Evolutionary conservation across 169 alveolate genomes (phyloP).

Genomic region (Plasmodium billcollinsi): DNA sequence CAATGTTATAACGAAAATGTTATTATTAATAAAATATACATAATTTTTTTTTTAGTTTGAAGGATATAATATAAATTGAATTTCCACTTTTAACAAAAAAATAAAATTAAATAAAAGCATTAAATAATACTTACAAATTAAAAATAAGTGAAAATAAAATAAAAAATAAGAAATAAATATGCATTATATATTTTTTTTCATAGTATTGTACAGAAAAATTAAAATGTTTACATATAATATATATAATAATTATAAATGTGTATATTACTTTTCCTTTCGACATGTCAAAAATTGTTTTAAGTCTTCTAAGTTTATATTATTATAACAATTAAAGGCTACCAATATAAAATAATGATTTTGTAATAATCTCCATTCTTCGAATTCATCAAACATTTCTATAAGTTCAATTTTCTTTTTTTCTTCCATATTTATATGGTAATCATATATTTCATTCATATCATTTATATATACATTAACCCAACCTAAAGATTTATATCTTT

Average conservation of each 20-base stretch:
- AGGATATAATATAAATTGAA: too few relatives aligned
- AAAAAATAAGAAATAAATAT: neutral
- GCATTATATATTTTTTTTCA: neutral
- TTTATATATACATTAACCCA: slow-evolving; percentile 77
- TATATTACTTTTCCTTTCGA: neutral
- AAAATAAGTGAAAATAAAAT: too few relatives aligned
- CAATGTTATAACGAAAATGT: too few relatives aligned
- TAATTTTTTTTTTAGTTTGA: too few relatives aligned
- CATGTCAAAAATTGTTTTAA: slow-evolving; percentile 34
- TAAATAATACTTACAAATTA: too few relatives aligned
- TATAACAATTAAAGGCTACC: slow-evolving; percentile 60
- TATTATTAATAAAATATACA: too few relatives aligned
- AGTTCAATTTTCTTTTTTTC: slow-evolving; percentile 79
- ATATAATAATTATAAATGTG: neutral
- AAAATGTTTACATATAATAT: too few relatives aligned
- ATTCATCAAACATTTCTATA: slow-evolving; percentile 83
- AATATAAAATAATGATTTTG: slow-evolving; percentile 77
- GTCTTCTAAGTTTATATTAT: slow-evolving; percentile 7
- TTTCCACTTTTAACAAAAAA: too few relatives aligned
- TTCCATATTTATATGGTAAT: slow-evolving; percentile 56
- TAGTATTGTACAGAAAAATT: too few relatives aligned
- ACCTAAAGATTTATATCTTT: slow-evolving; percentile 64
- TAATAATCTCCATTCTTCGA: slow-evolving; percentile 84
- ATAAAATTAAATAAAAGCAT: too few relatives aligned
- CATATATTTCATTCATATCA: slow-evolving; percentile 80